Evolutionary conservation across 2,329 filamentous ascomycete species (phyloP).

Genomic region (Nothophoma quercina): DNA sequence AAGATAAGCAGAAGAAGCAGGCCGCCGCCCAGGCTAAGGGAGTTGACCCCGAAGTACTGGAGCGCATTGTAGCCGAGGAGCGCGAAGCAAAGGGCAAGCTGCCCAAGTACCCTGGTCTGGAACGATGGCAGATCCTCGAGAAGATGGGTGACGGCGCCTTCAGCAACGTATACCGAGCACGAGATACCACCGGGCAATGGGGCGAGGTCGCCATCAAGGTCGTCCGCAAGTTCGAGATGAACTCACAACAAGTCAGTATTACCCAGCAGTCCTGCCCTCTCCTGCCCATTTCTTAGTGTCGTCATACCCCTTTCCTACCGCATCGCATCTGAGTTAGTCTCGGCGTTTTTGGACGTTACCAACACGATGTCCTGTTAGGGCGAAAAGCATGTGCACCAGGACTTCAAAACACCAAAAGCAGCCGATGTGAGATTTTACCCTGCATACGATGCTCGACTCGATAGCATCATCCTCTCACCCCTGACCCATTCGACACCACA

Average conservation of each 20-base stretch:
- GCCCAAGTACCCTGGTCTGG: constrained; percentile 82
- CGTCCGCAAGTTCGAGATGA: constrained; percentile 99
- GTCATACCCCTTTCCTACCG: constrained; percentile 40
- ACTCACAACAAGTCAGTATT: constrained; percentile 90
- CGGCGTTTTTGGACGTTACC: constrained; percentile 53
- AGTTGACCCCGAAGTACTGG: constrained; percentile 72
- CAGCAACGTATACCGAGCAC: constrained; percentile 95
- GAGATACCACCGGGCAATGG: constrained; percentile 73
- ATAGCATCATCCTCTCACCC: constrained; percentile 34
- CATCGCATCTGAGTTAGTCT: constrained; percentile 28
- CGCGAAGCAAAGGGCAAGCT: constrained; percentile 85
- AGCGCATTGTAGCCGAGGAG: constrained; percentile 90
- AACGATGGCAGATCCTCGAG: constrained; percentile 85
- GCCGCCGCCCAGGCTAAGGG: constrained; percentile 57
- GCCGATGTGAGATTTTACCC: constrained; percentile 81
- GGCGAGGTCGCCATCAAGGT: constrained; percentile 97
- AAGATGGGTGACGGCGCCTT: constrained; percentile 99
- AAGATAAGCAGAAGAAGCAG: constrained; percentile 66
- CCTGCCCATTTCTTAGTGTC: constrained; percentile 40
- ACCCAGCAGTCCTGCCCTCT: constrained; percentile 33
- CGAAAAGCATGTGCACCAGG: constrained; percentile 91
- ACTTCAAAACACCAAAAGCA: constrained; percentile 90
- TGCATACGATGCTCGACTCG: constrained; percentile 38
- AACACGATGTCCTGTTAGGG: constrained; percentile 70
- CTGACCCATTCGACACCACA: constrained; percentile 29